Evolutionary conservation across 140 eudicot species (phyloP).

Genomic region (Stevia rebaudiana): DNA sequence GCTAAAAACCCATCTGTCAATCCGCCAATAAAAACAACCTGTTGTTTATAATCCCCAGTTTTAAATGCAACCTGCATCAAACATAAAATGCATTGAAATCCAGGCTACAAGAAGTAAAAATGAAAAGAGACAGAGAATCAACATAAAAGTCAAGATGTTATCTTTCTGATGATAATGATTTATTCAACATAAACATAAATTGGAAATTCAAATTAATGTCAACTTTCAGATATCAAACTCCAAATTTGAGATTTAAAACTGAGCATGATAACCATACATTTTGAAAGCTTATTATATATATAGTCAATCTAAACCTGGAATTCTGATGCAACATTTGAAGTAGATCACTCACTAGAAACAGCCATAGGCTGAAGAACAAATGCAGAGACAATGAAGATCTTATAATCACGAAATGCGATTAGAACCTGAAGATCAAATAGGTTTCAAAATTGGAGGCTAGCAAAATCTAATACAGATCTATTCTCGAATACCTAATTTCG

Average conservation of each 20-base stretch:
- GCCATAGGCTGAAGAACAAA: background rate
- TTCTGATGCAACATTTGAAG: background rate
- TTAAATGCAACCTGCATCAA: slow-evolving; percentile 79
- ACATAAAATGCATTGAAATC: background rate
- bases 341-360: slow-evolving; percentile 5
- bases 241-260: background rate
- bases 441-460: background rate
- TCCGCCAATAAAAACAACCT: slow-evolving; percentile 84
- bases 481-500: background rate
- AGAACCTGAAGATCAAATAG: background rate
- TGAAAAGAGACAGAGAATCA: background rate
- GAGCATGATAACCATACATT: background rate
- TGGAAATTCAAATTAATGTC: background rate
- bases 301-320: background rate
- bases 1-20: slow-evolving; percentile 93
- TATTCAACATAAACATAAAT: background rate
- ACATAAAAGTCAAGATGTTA: background rate
- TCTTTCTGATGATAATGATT: background rate
- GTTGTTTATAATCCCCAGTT: slow-evolving; percentile 78
- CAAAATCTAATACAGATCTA: background rate
- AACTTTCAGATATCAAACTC: background rate
- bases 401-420: background rate
- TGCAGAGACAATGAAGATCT: background rate
- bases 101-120: slow-evolving; percentile 2
- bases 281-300: background rate